Percentiles rank a stretch among this genome's conserved stretches.
Evolutionary conservation across 1,284 basidiomycete genomes (phyloP).

Genomic region (Volvariella volvacea): DNA sequence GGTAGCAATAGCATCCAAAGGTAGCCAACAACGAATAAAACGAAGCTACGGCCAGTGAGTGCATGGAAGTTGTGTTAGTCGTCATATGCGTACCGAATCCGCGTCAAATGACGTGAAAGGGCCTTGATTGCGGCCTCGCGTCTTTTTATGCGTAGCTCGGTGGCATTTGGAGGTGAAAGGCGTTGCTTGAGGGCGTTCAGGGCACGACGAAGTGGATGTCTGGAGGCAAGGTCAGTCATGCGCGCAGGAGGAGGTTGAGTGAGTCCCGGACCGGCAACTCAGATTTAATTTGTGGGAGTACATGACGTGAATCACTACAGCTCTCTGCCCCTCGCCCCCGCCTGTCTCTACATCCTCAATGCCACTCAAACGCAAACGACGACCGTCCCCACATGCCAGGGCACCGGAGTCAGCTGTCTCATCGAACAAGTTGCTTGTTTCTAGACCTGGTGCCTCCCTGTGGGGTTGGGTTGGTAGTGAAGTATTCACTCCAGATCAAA

Average conservation of each 20-base stretch:
- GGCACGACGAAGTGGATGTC: too few species aligned
- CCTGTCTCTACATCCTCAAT: slow-evolving; percentile 25
- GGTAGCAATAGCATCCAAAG: slow-evolving; percentile 75
- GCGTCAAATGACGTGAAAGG: slow-evolving; percentile 21
- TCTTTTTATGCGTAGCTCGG: slow-evolving; percentile 31
- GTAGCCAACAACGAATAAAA: slow-evolving; percentile 59
- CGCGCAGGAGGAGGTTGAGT: neutral
- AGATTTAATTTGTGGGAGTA: too few species aligned
- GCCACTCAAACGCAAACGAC: slow-evolving; percentile 59
- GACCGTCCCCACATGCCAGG: slow-evolving; percentile 41
- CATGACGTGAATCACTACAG: too few species aligned
- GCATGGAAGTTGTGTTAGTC: neutral
- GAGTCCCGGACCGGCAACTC: slow-evolving; percentile 4
- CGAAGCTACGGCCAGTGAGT: slow-evolving; percentile 30
- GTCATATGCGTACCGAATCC: slow-evolving; percentile 25
- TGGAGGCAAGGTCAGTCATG: neutral
- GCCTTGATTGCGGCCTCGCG: slow-evolving; percentile 26
- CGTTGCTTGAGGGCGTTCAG: too few species aligned
- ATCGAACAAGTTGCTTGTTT: slow-evolving; percentile 53
- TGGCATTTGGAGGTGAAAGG: neutral
- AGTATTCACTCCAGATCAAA: slow-evolving; percentile 44
- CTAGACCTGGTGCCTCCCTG: slow-evolving; percentile 40
- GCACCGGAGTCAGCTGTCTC: slow-evolving; percentile 35
- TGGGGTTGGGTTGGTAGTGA: slow-evolving; percentile 79
- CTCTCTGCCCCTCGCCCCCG: neutral